Conservation (phyloP, 2,329 filamentous ascomycete genomes). For the Helminthosporium solani region DNA sequence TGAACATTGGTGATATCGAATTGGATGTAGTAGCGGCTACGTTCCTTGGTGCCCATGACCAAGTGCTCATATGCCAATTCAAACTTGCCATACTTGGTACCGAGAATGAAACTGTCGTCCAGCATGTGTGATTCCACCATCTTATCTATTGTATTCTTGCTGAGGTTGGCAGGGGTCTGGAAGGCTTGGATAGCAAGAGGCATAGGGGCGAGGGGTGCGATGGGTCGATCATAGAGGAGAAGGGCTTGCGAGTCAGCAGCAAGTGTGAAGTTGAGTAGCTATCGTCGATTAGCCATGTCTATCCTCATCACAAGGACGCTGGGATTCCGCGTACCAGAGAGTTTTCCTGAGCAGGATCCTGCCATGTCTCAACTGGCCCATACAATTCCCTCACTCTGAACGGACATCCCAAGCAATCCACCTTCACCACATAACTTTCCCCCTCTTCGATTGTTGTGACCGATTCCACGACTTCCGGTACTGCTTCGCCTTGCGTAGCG, state of each 20-base stretch:
- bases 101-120: slow-evolving; percentile 9
- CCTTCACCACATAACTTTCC: slow-evolving; percentile 30
- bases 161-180: slow-evolving; percentile 22
- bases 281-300: slow-evolving; percentile 1
- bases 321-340: slow-evolving; percentile 20
- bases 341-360: slow-evolving; percentile 21
- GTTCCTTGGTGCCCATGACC: slow-evolving; percentile 16
- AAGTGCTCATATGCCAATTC: slow-evolving; percentile 30
- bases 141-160: slow-evolving; percentile 11
- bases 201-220: slow-evolving; percentile 25
- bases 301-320: not conserved
- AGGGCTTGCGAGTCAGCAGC: slow-evolving; percentile 10
- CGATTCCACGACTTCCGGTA: slow-evolving; percentile 14
- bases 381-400: slow-evolving; percentile 16
- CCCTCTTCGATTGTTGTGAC: slow-evolving; percentile 21
- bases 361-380: slow-evolving; percentile 15
- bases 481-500: slow-evolving; percentile 4
- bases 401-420: slow-evolving; percentile 31
- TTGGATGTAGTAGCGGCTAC: slow-evolving; percentile 23
- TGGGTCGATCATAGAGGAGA: slow-evolving; percentile 22
- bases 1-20: slow-evolving; percentile 29
- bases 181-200: slow-evolving; percentile 23
- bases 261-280: slow-evolving; percentile 31
- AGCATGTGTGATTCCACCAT: slow-evolving; percentile 12
- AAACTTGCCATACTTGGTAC: slow-evolving; percentile 16